These are phyloP conservation scores for Sclerotinia spermophila DNA, from an alignment of 2,329 filamentous ascomycete genomes.

Conservation along the genomic window DNA sequence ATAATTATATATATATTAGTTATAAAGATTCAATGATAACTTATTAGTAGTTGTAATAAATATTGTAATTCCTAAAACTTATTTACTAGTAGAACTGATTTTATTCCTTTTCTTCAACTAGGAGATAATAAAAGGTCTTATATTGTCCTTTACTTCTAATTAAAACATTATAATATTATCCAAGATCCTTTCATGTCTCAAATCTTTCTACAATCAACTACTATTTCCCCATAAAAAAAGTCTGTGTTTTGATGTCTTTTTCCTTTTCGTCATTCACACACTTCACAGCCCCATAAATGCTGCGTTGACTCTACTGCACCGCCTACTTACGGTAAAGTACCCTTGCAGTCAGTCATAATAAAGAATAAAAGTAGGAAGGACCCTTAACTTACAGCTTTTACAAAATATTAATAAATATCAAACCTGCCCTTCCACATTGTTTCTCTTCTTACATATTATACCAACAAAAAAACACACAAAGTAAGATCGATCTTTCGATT, in stretches of 20 bases:
- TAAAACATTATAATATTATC: not conserved
- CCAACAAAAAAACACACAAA: not conserved
- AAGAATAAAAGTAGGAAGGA: too few relatives aligned
- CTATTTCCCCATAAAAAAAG: conserved; percentile 4
- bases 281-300: not conserved
- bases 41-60: too few relatives aligned
- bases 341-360: not conserved
- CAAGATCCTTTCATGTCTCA: not conserved
- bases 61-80: too few relatives aligned
- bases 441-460: not conserved
- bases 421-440: conserved; percentile 1
- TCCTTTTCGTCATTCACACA: not conserved
- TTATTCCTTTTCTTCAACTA: not conserved
- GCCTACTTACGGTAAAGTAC: not conserved
- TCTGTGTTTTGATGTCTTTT: too few relatives aligned
- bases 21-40: not conserved
- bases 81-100: too few relatives aligned
- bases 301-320: conserved; percentile 6
- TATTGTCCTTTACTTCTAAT: not conserved
- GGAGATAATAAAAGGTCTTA: too few relatives aligned
- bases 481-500: not conserved
- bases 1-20: too few relatives aligned
- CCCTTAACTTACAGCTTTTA: not conserved
- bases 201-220: not conserved
- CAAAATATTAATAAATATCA: not conserved